A percentile compares a stretch with the other conserved stretches of the same genome.
Evolutionary conservation across 192 early-diverging fungal genomes (phyloP).

Genomic region (Podila horticola): DNA sequence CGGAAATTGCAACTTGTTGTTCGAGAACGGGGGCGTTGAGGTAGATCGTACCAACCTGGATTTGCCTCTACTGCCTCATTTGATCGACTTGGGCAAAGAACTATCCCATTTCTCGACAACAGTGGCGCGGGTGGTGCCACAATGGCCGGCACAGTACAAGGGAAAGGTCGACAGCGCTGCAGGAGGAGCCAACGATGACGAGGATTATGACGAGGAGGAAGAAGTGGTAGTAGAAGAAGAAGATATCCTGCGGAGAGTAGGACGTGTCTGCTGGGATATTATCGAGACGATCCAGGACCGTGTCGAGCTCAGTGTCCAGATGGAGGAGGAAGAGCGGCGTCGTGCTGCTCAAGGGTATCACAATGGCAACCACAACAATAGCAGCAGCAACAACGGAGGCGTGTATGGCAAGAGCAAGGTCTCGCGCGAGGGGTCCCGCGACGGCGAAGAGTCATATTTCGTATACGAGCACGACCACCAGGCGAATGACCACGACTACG

Average conservation of each 20-base stretch:
- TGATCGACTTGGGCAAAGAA: conserved; percentile 46
- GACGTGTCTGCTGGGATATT: conserved; percentile 27
- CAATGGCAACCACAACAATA: not conserved
- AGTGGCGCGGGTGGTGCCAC: conserved; percentile 18
- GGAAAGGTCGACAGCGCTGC: not conserved
- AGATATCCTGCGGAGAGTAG: conserved; percentile 22
- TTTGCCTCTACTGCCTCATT: conserved; percentile 32
- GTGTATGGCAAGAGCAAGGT: conserved; percentile 7
- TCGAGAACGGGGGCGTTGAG: not conserved
- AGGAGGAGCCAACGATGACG: not conserved
- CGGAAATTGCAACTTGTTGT: not conserved
- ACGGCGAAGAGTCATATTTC: conserved; percentile 32
- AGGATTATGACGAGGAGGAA: not conserved
- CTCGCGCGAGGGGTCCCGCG: conserved; percentile 27
- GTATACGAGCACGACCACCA: conserved; percentile 28
- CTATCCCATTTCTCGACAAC: conserved; percentile 38
- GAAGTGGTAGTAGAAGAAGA: not conserved
- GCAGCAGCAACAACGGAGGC: not conserved
- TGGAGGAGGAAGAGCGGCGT: conserved; percentile 19
- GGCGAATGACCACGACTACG: conserved; percentile 7
- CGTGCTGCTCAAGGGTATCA: conserved; percentile 5
- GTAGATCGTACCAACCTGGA: conserved; percentile 25
- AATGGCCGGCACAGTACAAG: not conserved
- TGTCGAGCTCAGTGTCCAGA: conserved; percentile 26
- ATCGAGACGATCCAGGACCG: conserved; percentile 24